A percentile compares a stretch with the other conserved stretches of the same genome.
Evolutionary conservation across 2,329 filamentous ascomycete species (phyloP).

Genomic region (Stachybotrys elegans): DNA sequence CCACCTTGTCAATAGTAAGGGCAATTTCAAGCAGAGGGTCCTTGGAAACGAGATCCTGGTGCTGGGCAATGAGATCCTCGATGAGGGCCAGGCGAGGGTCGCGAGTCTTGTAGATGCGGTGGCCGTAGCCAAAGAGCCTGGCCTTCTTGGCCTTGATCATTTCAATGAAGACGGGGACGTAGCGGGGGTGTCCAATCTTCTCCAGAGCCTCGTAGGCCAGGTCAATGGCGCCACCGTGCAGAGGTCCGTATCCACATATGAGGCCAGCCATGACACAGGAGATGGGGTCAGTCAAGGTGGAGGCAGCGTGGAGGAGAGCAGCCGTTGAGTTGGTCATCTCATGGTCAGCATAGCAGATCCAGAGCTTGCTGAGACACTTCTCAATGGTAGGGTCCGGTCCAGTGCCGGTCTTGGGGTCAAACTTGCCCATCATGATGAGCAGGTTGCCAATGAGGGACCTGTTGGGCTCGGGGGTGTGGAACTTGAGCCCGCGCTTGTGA

Average conservation of each 20-base stretch:
- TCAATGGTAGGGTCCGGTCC: constrained; percentile 8
- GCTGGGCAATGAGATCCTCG: constrained; percentile 17
- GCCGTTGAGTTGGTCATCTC: constrained; percentile 46
- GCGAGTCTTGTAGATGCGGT: constrained; percentile 29
- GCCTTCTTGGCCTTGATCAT: constrained; percentile 33
- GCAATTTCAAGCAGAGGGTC: constrained; percentile 31
- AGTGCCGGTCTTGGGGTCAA: constrained; percentile 18
- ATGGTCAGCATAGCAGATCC: constrained; percentile 41
- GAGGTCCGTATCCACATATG: constrained; percentile 5
- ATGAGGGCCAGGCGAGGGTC: constrained; percentile 31
- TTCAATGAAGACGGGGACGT: constrained; percentile 32
- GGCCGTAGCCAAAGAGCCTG: constrained; percentile 38
- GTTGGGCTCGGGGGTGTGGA: constrained; percentile 24
- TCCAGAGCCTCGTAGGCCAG: constrained; percentile 37
- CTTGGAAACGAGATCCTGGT: constrained; percentile 9
- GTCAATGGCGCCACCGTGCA: constrained; percentile 46
- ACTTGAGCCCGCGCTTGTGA: constrained; percentile 28
- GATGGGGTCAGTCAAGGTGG: constrained; percentile 39
- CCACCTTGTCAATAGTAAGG: constrained; percentile 30
- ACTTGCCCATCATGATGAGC: constrained; percentile 19
- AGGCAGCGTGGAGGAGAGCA: constrained; percentile 39
- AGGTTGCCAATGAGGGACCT: constrained; percentile 36
- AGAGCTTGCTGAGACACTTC: constrained; percentile 26
- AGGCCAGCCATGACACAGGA: constrained; percentile 31
- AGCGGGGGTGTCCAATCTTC: constrained; percentile 29